Base-by-base conservation (phyloP, 805 yeast genomes). In the Wickerhamomyces alni region DNA sequence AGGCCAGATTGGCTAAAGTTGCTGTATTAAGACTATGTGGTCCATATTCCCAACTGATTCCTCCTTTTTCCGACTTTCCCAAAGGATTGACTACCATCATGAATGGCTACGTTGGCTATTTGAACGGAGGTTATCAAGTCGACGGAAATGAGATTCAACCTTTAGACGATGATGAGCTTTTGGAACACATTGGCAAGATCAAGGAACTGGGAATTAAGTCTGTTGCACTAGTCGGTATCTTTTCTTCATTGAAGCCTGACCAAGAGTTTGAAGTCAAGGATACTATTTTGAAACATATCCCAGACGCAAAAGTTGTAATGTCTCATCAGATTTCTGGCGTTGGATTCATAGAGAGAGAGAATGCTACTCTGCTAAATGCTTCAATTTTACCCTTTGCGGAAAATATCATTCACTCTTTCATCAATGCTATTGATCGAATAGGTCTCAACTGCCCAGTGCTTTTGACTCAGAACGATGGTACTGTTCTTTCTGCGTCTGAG, bases 391-490 rank as follows among this genome's bases (percentile, higher is more conserved):
- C 54, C 11, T 70, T 70, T 49, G 75, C 74, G 7, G 60, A 54
- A 35, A 65, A 62, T 41, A 67, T 69, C 37, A 65, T 70, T 30
- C 39, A 50, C 12, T 66, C 73, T 0, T 69, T 67, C 44, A 48
- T 52, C 16, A 35, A 50, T 19, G 67, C 73, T 1, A 48, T 64
- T 18, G 51, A 48, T 30, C 45, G 45, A 3, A 45, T 62, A 15
- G 70, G 69, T 7, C 9, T 21, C 9, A 21, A 21, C 6, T 36
- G 21, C 26, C 42, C 45, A 9, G 35, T 42, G 2, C 25, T 42
- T 17, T 18, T 41, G 17, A 22, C 75, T 19, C 76, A 70, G 48
- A 72, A 72, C 47, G 75, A 72, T 44, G 77, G 75, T 8, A 70
- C 76, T 3, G 67, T 70, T 8, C 46, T 69, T 12, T 56, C 72